Base-by-base conservation (phyloP, 1,139 yeast species). In the Candida buenavistaensis region DNA sequence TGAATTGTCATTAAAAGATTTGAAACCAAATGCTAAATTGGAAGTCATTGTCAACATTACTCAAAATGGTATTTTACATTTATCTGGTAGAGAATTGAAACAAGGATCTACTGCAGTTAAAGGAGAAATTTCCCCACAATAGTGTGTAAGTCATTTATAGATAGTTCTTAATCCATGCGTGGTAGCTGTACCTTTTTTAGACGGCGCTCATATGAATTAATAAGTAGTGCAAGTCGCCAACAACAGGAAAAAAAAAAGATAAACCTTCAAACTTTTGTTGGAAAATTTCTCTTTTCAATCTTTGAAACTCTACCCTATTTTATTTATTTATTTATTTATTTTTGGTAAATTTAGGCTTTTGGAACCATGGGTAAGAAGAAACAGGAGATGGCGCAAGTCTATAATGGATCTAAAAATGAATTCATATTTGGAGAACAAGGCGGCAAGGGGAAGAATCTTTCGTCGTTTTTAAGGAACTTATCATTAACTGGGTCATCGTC, bases 11-110 rank as follows among this genome's bases (percentile, higher is more conserved):
- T 71, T 90, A 46, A 79, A 81, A 59, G 88, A 80, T 51, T 82
- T 82, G 54, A 72, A 78, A 52, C 80, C 83, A 40, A 82, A 84
- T 52, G 59, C 75, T 46, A 69, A 73, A 53, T 75, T 90, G 48
- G 96, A 92, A 67, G 80, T 90, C 38, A 76, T 79, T 49, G 77
- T 90, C 50, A 89, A 85, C 71, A 81, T 92, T 53, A 82, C 88
- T 52, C 86, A 80, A 58, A 95, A 87, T 39, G 90, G 95, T 52
- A 76, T 78, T 51, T 75, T 92, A 55, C 87, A 82, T 57, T 79
- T 89, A 44, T 78, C 87, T 46, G 96, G 88, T 36, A 82, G 96
- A 63, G 92, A 83, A 60, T 72, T 79, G 57, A 80, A 80, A 63
- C 79, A 80, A 49, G 94, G 90, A 30, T 70, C 70, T 28, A 64